Evolutionary conservation across 1,284 basidiomycete genomes (phyloP).

Genomic region (Ustilago curta): DNA sequence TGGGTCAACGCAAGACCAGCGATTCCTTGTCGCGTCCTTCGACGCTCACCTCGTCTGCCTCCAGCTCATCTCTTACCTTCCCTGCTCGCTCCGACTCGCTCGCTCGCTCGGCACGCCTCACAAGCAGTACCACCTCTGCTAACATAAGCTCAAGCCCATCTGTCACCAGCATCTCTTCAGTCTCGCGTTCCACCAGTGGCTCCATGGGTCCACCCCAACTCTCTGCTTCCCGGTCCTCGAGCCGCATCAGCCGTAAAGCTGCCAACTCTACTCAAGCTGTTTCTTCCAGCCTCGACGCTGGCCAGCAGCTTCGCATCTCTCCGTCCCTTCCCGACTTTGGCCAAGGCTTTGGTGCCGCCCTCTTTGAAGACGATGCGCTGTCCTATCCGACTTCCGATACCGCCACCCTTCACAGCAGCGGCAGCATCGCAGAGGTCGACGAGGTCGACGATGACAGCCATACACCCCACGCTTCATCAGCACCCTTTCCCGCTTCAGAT

Average conservation of each 20-base stretch:
- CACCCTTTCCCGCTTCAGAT: constrained; percentile 24
- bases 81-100: constrained; percentile 44
- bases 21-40: constrained; percentile 29
- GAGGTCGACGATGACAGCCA: constrained; percentile 21
- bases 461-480: constrained; percentile 32
- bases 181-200: constrained; percentile 37
- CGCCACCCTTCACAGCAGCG: constrained; percentile 13
- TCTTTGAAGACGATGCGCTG: constrained; percentile 28
- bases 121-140: constrained; percentile 11
- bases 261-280: constrained; percentile 1
- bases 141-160: constrained; percentile 33
- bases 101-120: constrained; percentile 17
- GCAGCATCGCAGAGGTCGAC: constrained; percentile 38
- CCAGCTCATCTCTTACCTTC: constrained; percentile 41
- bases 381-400: constrained; percentile 5
- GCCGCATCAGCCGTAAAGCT: constrained; percentile 10
- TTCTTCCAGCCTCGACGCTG: neutral
- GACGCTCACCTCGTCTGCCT: constrained; percentile 31
- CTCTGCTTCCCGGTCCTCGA: constrained; percentile 30
- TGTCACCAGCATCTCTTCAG: constrained; percentile 23
- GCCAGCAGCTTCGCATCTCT: constrained; percentile 24
- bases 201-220: constrained; percentile 44
- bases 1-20: constrained; percentile 48
- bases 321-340: constrained; percentile 50
- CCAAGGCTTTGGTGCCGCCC: constrained; percentile 31